phyloP scores from a whole-genome alignment of 805 yeast species.

The Diddensiella santjacobensis region DNA sequence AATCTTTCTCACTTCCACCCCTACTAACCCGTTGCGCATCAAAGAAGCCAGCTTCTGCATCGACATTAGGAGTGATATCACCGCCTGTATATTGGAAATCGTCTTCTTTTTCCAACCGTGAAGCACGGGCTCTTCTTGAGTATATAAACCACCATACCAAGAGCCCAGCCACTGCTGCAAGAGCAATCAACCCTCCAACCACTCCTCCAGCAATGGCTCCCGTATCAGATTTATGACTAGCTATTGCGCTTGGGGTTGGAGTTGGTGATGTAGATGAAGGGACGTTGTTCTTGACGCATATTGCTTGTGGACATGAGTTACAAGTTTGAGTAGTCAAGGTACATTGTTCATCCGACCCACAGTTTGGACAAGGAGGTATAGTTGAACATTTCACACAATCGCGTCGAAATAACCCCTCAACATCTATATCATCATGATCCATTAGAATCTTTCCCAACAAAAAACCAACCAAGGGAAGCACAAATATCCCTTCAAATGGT shows the following conservation, averaged over 20 bases:
- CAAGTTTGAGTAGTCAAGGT: constrained; percentile 55
- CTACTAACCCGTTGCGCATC: constrained; percentile 12
- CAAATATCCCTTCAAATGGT: no score
- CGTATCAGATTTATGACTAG: constrained; percentile 30
- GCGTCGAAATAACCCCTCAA: constrained; percentile 10
- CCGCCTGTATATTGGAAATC: constrained; percentile 4
- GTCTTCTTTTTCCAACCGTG: constrained; percentile 28
- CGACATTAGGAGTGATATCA: constrained; percentile 13
- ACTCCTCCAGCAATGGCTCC: constrained; percentile 75
- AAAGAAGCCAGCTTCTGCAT: constrained; percentile 16
- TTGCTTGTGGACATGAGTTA: constrained; percentile 49
- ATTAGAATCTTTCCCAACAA: neutral
- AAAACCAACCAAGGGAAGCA: neutral
- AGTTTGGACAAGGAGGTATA: constrained; percentile 49
- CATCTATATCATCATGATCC: neutral
- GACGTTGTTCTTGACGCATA: constrained; percentile 39
- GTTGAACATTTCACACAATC: constrained; percentile 34
- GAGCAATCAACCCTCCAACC: constrained; percentile 54
- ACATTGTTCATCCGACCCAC: constrained; percentile 53
- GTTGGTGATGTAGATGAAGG: constrained; percentile 15
- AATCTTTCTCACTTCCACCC: constrained; percentile 1
- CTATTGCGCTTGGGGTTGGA: constrained; percentile 12
- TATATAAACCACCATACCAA: constrained; percentile 40
- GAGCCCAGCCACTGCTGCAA: constrained; percentile 38
- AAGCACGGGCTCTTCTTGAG: constrained; percentile 34